Percentiles rank a stretch among this genome's conserved stretches.
Evolutionary conservation across 2,329 filamentous ascomycete genomes (phyloP).

Genomic region (Dryadomyces sulphureus): DNA sequence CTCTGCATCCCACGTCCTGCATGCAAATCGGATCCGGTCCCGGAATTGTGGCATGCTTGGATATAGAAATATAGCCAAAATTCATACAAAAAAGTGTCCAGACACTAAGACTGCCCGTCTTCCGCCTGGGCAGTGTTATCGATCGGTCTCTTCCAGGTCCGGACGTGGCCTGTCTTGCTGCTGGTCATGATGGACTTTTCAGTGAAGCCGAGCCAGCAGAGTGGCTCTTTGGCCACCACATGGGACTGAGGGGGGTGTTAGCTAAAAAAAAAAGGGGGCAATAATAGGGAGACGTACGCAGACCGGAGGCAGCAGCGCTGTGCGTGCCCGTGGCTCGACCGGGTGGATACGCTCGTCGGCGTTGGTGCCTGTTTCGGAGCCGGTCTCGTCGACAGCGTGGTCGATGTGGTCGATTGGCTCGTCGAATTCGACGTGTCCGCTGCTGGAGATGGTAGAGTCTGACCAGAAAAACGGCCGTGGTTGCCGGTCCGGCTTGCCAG

Average conservation of each 20-base stretch:
- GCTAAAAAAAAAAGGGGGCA: not conserved
- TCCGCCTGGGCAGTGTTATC: constrained; percentile 19
- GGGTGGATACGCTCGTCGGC: constrained; percentile 51
- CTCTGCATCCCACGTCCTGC: too few species aligned
- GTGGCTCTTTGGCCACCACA: constrained; percentile 67
- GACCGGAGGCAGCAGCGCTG: constrained; percentile 78
- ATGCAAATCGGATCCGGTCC: too few species aligned
- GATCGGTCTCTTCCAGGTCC: constrained; percentile 27
- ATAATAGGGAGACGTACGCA: constrained; percentile 40
- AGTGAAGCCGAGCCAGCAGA: constrained; percentile 87
- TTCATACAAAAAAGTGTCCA: too few species aligned
- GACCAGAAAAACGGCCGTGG: constrained; percentile 13
- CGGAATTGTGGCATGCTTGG: too few species aligned
- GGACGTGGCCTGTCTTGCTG: constrained; percentile 48
- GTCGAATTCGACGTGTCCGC: not conserved
- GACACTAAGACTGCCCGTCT: not conserved
- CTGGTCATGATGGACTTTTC: constrained; percentile 86
- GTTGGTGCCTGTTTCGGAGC: not conserved
- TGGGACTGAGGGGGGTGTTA: constrained; percentile 48
- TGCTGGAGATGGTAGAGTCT: not conserved
- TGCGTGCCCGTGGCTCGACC: constrained; percentile 72
- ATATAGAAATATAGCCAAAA: too few species aligned
- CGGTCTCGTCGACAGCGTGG: constrained; percentile 24
- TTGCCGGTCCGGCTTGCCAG: constrained; percentile 4
- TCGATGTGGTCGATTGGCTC: constrained; percentile 25